A percentile compares a stretch with the other conserved stretches of the same genome.
Conservation (phyloP, 805 yeast genomes). For the Metschnikowia baotianmanensis region DNA sequence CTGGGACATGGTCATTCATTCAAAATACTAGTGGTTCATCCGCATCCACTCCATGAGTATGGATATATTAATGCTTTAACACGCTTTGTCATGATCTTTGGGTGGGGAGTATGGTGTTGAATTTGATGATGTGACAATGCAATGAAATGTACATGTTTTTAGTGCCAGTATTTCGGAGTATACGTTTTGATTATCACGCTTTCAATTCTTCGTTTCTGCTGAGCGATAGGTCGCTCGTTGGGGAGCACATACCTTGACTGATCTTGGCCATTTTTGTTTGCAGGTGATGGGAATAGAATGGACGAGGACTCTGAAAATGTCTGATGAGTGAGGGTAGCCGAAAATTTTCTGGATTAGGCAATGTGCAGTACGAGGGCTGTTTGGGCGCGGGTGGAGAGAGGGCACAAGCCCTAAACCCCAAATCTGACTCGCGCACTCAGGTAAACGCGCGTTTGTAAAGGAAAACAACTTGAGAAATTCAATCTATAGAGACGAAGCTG, state of each 20-base stretch:
- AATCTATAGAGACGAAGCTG: too few relatives aligned
- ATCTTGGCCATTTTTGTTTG: conserved; percentile 55
- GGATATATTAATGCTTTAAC: too few relatives aligned
- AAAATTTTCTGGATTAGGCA: conserved; percentile 16
- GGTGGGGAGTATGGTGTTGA: too few relatives aligned
- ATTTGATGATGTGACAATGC: too few relatives aligned
- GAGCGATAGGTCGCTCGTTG: background rate
- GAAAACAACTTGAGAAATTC: too few relatives aligned
- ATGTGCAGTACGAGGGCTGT: conserved; percentile 16
- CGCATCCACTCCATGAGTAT: too few relatives aligned
- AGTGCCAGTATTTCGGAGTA: too few relatives aligned
- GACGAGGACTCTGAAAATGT: conserved; percentile 11
- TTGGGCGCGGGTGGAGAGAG: conserved; percentile 6
- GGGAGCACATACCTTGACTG: conserved; percentile 52
- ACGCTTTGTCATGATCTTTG: too few relatives aligned
- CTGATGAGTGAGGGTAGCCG: conserved; percentile 14
- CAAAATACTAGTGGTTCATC: too few relatives aligned
- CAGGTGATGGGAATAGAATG: conserved; percentile 15
- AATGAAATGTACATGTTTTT: too few relatives aligned
- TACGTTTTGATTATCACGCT: too few relatives aligned
- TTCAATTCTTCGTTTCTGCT: background rate
- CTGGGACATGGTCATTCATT: too few relatives aligned
- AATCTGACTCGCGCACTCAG: background rate
- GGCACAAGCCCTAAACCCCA: conserved; percentile 21
- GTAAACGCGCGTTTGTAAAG: background rate